These are phyloP conservation scores for Lepraria neglecta DNA, from an alignment of 495 filamentous ascomycete species.

Conservation along the genomic window DNA sequence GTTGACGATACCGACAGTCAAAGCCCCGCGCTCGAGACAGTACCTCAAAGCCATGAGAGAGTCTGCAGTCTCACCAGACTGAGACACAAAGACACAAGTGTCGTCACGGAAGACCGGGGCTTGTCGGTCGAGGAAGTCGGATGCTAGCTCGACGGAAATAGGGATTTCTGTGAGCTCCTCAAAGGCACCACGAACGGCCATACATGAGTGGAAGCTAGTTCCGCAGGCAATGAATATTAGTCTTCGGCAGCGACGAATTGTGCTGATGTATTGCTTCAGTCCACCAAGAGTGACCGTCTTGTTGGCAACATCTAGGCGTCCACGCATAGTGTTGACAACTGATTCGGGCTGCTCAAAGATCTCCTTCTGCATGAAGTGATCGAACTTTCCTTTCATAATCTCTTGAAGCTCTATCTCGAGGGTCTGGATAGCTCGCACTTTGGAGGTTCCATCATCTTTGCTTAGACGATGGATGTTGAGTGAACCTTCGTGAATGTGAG, in stretches of 20 bases:
- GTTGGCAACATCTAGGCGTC: constrained; percentile 86
- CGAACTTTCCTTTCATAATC: constrained; percentile 99
- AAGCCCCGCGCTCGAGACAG: constrained; percentile 91
- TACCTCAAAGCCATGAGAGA: constrained; percentile 94
- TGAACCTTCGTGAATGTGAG: constrained; percentile 96
- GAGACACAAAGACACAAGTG: constrained; percentile 97
- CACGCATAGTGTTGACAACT: constrained; percentile 98
- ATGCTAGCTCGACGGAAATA: constrained; percentile 92
- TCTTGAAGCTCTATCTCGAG: constrained; percentile 97
- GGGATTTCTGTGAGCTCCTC: constrained; percentile 98
- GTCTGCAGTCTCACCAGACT: constrained; percentile 98
- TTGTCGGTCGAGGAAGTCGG: constrained; percentile 94
- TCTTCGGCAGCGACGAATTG: constrained; percentile 89
- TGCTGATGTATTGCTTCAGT: constrained; percentile 88
- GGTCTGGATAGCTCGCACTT: constrained; percentile 95
- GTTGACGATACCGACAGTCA: constrained; percentile 97
- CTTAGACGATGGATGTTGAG: constrained; percentile 97
- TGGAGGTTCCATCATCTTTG: constrained; percentile 93
- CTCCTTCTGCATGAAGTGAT: constrained; percentile 99
- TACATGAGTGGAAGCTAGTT: constrained; percentile 97
- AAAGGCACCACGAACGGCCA: constrained; percentile 96
- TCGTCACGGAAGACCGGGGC: constrained; percentile 99
- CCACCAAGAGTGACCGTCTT: constrained; percentile 93
- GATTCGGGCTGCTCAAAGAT: constrained; percentile 99
- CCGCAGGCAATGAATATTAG: constrained; percentile 98